Conservation (phyloP, 192 early-diverging fungal genomes). For the Rhizophlyctis rosea region DNA sequence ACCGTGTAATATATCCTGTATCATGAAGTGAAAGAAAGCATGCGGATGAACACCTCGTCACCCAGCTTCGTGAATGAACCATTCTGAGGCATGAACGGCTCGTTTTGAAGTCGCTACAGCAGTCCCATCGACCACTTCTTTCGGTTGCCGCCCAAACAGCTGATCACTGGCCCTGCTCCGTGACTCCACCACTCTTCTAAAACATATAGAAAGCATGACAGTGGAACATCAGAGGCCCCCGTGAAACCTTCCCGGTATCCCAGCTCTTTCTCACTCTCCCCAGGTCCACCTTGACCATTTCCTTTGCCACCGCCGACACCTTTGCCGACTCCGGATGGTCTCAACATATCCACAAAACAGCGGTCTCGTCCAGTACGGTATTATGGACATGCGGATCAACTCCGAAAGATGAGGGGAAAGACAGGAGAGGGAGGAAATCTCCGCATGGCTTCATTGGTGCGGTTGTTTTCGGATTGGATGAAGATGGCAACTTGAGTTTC, state of each 20-base stretch:
- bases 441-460: constrained; percentile 24
- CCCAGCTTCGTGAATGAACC: too few species aligned
- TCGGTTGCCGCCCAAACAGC: constrained; percentile 27
- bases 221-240: constrained; percentile 15
- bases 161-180: constrained; percentile 2
- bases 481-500: constrained; percentile 14
- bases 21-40: too few species aligned
- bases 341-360: constrained; percentile 26
- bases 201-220: not conserved
- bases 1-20: too few species aligned
- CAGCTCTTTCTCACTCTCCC: constrained; percentile 7
- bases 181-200: not conserved
- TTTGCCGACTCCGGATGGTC: constrained; percentile 20
- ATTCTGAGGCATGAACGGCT: too few species aligned
- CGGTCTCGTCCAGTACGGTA: constrained; percentile 18
- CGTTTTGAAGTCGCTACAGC: too few species aligned
- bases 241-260: constrained; percentile 8
- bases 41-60: too few species aligned
- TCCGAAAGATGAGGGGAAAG: constrained; percentile 11
- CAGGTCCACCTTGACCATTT: constrained; percentile 9
- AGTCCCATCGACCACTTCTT: constrained; percentile 13
- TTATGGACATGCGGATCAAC: constrained; percentile 1
- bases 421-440: constrained; percentile 29
- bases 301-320: not conserved
- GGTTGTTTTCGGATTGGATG: constrained; percentile 7